Base-by-base conservation (phyloP, 371 early-diverging fungal species). In the Phascolomyces articulosus region DNA sequence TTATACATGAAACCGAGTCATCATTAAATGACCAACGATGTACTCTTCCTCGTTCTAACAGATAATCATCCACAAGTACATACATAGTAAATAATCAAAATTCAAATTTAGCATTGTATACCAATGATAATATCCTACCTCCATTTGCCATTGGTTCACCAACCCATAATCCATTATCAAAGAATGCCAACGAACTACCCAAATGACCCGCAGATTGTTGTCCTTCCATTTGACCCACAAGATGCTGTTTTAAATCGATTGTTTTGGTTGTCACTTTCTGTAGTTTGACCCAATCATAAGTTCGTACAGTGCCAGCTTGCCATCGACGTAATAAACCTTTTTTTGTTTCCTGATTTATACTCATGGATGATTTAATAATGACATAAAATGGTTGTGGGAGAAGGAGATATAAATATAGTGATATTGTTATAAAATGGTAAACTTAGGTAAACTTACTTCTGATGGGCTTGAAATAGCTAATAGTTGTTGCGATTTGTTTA, bases 111-210 rank as follows among this genome's bases (percentile, higher is more conserved):
- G 3, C 3, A 6, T 6, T 31, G 10, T 31, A 31, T 31, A 31
- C 15, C 16, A 8, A 16, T n/a, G 4, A 9, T 41, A 11, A 23
- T 28, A 48, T 8, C 41, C 4, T 8, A 76, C 82, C 82, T 72
- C 70, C 59, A n/a, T 73, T 72, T 18, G 75, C 72, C 73, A 82
- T 67, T 7, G 82, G 82, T 40, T 82, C 79, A 20, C 82, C 82
- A 55, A 82, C 59, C 82, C 79, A 82, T 10, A 82, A 55, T 4
- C 68, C 67, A n/a, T 27, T 8, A 10, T 62, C 57, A 51, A 65
- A 71, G 2, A 79, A 66, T 1, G 70, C 65, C n/a, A 79, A 6
- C 7, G 75, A 71, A 47, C 66, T 44, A 11, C 83, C 83, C 24
- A 83, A 64, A 72, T 78, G 80, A n/a, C 78, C 80, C 8, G 83